Base-by-base conservation (phyloP, 2,329 filamentous ascomycete genomes). In the Byssoonygena ceratinophila region DNA sequence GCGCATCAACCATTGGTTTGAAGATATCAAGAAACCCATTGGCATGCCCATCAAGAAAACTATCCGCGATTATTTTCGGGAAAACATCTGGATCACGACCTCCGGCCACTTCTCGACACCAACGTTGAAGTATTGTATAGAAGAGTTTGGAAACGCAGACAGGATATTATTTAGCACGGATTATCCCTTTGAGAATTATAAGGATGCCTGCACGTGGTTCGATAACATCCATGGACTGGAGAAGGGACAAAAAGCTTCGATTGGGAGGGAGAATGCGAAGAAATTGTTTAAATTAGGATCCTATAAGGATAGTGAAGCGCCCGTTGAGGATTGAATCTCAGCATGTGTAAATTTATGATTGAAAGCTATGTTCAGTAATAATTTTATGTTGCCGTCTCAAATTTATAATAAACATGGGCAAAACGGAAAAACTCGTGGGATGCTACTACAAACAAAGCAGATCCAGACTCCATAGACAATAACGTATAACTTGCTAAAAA, bases 181-280 rank as follows among this genome's bases (percentile, higher is more conserved):
- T 59, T 71, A 68, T 61, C 67, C 67, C 0, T 69, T 67, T 53
- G 67, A 69, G 60, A 65, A 63, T 2, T 69, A 70, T 54, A 60
- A 58, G 48, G 68, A 72, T 64, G 68, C 59, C 1, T 74, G 71
- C 58, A 67, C 60, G 2, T 73, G 71, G 70, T 71, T 69, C 59
- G 72, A 73, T 59, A 68, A 67, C 23, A 60, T 63, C 6, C 59
- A 58, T 1, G 69, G 67, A 55, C 61, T 64, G 37, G 58, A 62
- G 56, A 71, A 71, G 61, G 49, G 49, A 18, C 49, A 51, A 9
- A 51, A 45, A 18, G 49, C 31, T 18, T 39, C 49, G 3, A 73
- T 75, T 61, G 72, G 71, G 3, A 62, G 70, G 54, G 71, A 73
- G 51, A 74, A 75, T 61, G 71, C 72, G 40, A 73, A 71, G 66